Percentiles rank a stretch among this genome's conserved stretches.
phyloP scores from a whole-genome alignment of 805 yeast species.

The Yueomyces sp. region DNA sequence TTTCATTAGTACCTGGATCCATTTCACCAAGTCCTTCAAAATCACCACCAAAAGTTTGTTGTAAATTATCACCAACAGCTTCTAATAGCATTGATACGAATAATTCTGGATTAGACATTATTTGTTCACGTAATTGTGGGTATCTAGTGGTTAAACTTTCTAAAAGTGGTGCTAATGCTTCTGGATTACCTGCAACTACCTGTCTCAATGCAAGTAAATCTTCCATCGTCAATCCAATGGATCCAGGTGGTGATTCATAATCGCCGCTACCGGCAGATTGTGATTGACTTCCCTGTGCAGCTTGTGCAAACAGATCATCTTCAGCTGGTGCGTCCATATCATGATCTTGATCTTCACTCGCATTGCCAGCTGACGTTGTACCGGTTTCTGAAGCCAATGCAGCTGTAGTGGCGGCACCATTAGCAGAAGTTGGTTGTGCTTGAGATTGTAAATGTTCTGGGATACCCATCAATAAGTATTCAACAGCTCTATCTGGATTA shows the following conservation, averaged over 20 bases:
- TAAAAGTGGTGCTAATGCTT: slow-evolving; percentile 68
- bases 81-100: slow-evolving; percentile 63
- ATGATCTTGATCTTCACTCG: background rate
- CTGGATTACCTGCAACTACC: slow-evolving; percentile 75
- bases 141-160: slow-evolving; percentile 70
- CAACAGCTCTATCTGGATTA: slow-evolving; percentile 97
- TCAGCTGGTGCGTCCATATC: slow-evolving; percentile 9
- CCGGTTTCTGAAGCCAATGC: slow-evolving; percentile 13
- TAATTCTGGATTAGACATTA: slow-evolving; percentile 80
- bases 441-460: slow-evolving; percentile 46
- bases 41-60: slow-evolving; percentile 29
- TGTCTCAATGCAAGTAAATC: slow-evolving; percentile 53
- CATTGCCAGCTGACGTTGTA: slow-evolving; percentile 1
- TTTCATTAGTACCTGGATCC: slow-evolving; percentile 5
- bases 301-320: slow-evolving; percentile 30
- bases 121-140: slow-evolving; percentile 73
- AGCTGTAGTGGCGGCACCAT: slow-evolving; percentile 10
- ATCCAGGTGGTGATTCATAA: slow-evolving; percentile 23
- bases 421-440: slow-evolving; percentile 14
- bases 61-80: slow-evolving; percentile 39
- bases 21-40: slow-evolving; percentile 5
- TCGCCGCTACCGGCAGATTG: background rate
- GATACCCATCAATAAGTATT: slow-evolving; percentile 79
- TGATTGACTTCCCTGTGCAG: slow-evolving; percentile 25
- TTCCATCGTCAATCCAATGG: slow-evolving; percentile 31